These are phyloP conservation scores for Pseudogymnoascus sp. DNA, from an alignment of 2,329 filamentous ascomycete species.

Conservation along the genomic window DNA sequence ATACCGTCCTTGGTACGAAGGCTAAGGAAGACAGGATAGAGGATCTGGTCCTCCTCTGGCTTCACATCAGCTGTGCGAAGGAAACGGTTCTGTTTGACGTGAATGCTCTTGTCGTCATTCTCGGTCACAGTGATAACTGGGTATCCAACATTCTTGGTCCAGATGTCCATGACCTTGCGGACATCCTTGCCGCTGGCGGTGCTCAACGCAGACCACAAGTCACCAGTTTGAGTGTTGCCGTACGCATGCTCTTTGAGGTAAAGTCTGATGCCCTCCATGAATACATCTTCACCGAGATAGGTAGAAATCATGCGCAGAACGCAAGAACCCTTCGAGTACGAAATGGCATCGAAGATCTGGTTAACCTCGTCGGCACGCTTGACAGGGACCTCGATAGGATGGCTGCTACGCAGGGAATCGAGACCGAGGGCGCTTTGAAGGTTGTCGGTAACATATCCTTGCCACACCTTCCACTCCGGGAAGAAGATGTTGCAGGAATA, in stretches of 20 bases:
- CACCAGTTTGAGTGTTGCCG: slow-evolving; percentile 82
- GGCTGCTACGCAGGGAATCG: slow-evolving; percentile 86
- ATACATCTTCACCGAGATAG: slow-evolving; percentile 83
- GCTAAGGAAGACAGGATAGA: slow-evolving; percentile 85
- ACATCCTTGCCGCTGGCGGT: slow-evolving; percentile 88
- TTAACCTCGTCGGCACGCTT: slow-evolving; percentile 94
- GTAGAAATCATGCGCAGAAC: slow-evolving; percentile 96
- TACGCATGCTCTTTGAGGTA: slow-evolving; percentile 98
- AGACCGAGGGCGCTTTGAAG: slow-evolving; percentile 79
- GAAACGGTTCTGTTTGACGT: slow-evolving; percentile 91
- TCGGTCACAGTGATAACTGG: slow-evolving; percentile 84
- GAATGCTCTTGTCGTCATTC: slow-evolving; percentile 62
- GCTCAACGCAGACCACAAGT: slow-evolving; percentile 81
- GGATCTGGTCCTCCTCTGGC: slow-evolving; percentile 78
- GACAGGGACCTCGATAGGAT: slow-evolving; percentile 92
- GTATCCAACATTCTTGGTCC: slow-evolving; percentile 94
- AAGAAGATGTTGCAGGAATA: slow-evolving; percentile 92
- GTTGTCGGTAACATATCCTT: slow-evolving; percentile 88
- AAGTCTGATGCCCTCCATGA: slow-evolving; percentile 81
- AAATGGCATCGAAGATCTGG: slow-evolving; percentile 96
- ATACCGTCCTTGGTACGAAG: slow-evolving; percentile 77
- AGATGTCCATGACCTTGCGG: slow-evolving; percentile 83
- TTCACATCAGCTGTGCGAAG: slow-evolving; percentile 86
- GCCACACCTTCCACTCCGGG: slow-evolving; percentile 97
- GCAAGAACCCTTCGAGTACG: slow-evolving; percentile 93